phyloP scores from a whole-genome alignment of 2,329 filamentous ascomycete genomes.

The Decorospora gaudefroyi region DNA sequence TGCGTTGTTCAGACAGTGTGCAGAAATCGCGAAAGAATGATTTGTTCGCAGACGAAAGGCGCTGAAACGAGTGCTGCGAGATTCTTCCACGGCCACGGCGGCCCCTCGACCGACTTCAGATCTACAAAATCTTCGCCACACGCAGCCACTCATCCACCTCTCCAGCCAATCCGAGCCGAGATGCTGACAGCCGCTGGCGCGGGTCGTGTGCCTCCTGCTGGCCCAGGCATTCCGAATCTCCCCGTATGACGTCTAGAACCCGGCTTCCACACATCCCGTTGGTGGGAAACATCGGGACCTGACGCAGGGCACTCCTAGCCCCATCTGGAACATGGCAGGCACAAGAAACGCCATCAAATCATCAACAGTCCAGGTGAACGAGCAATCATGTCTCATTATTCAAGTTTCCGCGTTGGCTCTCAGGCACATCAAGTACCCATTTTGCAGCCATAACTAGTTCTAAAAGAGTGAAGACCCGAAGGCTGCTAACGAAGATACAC shows the following conservation, averaged over 20 bases:
- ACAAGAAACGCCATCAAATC: too few species aligned
- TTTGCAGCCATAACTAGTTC: too few species aligned
- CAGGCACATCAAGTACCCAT: neutral
- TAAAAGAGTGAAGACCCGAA: neutral
- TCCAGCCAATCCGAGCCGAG: conserved; percentile 16
- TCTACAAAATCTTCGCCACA: conserved; percentile 17
- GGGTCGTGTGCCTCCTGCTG: conserved; percentile 19
- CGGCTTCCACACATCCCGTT: conserved; percentile 6
- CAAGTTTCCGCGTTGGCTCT: neutral
- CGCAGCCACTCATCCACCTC: neutral
- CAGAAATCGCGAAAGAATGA: neutral
- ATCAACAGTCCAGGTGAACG: too few species aligned
- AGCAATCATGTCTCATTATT: neutral
- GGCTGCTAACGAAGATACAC: neutral
- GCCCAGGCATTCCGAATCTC: conserved; percentile 20
- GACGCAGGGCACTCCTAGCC: conserved; percentile 9
- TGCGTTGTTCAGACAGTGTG: conserved; percentile 10
- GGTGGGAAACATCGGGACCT: conserved; percentile 3
- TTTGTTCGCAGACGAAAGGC: conserved; percentile 5
- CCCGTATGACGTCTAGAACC: conserved; percentile 27
- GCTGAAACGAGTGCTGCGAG: conserved; percentile 4
- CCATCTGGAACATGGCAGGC: too few species aligned
- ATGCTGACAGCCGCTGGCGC: conserved; percentile 4
- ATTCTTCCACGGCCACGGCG: conserved; percentile 2
- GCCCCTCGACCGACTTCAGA: conserved; percentile 3